Evolutionary conservation across 2,329 filamentous ascomycete species (phyloP), one percentile per base, ranked within the genome.

Genomic region (Bisporella sp.): DNA sequence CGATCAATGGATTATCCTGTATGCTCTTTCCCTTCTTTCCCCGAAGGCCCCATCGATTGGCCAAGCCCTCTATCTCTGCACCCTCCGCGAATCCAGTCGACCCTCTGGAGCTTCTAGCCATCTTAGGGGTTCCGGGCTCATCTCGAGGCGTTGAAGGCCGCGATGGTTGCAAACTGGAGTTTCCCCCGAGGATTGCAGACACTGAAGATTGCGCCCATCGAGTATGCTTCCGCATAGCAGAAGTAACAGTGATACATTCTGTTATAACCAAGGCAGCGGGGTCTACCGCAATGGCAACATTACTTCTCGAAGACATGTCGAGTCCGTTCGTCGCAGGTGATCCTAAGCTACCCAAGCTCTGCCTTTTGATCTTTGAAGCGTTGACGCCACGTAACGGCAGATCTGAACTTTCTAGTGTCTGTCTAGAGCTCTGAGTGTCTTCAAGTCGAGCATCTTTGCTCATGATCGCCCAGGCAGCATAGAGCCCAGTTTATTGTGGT

Each of bases 211-310:
- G 91, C 45, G 90, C 89, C 77, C 92, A 97, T 58, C 93, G 87
- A 57, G 90, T 87, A 79, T 96, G 86, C 73, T 99, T 99, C 64
- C 95, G 91, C 79, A 99, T 96, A 54, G 91, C 90, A 55, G 92
- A 96, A 11, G 93, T 97, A 71, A 99, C 92, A 43, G 91, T 92
- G 66, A 97, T 97, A 70, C 93, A 99, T 83, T 99, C 93, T 70
- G 92, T 96, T 56, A 95, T 96, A 58, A 99, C 90, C 62, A 99
- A 75, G 45, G 90, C 91, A 51, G 96, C 85, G 1, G 91, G 90
- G 64, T 96, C 89, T 59, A 96, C 86, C 41, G 91, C 89, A 55
- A 96, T 89, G 33, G 87, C 81, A 32, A 91, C 76, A 5, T 78
- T 47, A 45, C 48, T 47, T 49, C 45, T 58, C 46, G 42, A 30